A percentile compares a stretch with the other conserved stretches of the same genome.
phyloP scores from a whole-genome alignment of 768 basidiomycete genomes.

The Xerocomus spinulosus region DNA sequence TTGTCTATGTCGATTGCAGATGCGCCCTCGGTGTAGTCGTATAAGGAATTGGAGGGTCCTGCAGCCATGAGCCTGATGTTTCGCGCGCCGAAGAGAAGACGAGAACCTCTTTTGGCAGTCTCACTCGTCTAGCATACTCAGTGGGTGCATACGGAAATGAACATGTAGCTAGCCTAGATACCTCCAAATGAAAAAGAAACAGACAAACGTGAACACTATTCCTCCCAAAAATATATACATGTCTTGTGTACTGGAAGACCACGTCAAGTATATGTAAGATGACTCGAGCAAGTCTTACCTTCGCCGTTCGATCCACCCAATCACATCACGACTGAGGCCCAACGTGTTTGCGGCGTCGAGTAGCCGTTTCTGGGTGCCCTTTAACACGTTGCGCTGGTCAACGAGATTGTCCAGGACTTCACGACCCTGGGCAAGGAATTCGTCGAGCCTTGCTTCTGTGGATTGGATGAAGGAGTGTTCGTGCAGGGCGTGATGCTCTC shows the following conservation, averaged over 20 bases:
- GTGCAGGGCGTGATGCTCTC: slow-evolving; percentile 76
- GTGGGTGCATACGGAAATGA: not conserved
- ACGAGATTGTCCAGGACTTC: slow-evolving; percentile 89
- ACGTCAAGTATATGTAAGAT: slow-evolving; percentile 9
- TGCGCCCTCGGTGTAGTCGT: slow-evolving; percentile 87
- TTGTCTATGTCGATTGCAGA: slow-evolving; percentile 66
- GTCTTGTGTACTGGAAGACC: slow-evolving; percentile 73
- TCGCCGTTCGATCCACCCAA: slow-evolving; percentile 94
- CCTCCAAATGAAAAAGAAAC: slow-evolving; percentile 90
- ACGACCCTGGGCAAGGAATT: slow-evolving; percentile 87
- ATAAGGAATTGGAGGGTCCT: slow-evolving; percentile 9
- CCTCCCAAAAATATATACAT: slow-evolving; percentile 91
- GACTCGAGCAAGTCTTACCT: slow-evolving; percentile 47
- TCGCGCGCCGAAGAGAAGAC: too few species aligned
- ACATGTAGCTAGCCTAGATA: slow-evolving; percentile 61
- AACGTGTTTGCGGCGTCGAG: slow-evolving; percentile 91
- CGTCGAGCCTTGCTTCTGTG: slow-evolving; percentile 78
- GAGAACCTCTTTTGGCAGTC: slow-evolving; percentile 17
- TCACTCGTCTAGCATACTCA: too few species aligned
- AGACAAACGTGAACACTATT: slow-evolving; percentile 82
- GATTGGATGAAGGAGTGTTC: slow-evolving; percentile 89
- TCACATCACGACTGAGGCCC: slow-evolving; percentile 89
- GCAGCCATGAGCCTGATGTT: slow-evolving; percentile 17
- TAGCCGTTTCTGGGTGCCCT: slow-evolving; percentile 86
- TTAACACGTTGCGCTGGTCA: slow-evolving; percentile 89